phyloP scores from a whole-genome alignment of 805 yeast genomes.

The Blastobotrys terrestris region DNA sequence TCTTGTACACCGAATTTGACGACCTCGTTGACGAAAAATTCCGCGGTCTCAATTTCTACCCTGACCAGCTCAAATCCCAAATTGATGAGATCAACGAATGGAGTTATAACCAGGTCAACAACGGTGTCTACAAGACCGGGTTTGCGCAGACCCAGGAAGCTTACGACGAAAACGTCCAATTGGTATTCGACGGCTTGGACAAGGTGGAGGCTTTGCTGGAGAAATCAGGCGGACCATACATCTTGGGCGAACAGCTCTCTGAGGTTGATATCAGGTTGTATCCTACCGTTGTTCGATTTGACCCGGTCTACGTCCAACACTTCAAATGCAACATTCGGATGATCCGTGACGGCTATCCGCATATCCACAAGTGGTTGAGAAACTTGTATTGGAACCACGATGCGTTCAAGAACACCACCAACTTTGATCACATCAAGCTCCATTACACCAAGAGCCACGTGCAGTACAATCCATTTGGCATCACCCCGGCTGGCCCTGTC shows the following conservation, averaged over 20 bases:
- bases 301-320: constrained; percentile 90
- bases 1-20: constrained; percentile 69
- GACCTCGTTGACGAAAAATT: constrained; percentile 38
- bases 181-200: constrained; percentile 61
- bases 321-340: constrained; percentile 86
- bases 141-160: constrained; percentile 81
- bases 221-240: constrained; percentile 35
- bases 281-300: constrained; percentile 86
- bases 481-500: constrained; percentile 84
- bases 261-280: constrained; percentile 87
- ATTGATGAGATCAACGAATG: constrained; percentile 77
- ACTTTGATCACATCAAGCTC: constrained; percentile 82
- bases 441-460: constrained; percentile 87
- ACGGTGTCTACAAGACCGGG: constrained; percentile 91
- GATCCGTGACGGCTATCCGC: constrained; percentile 75
- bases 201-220: constrained; percentile 58
- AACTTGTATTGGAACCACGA: constrained; percentile 75
- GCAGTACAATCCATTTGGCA: constrained; percentile 71
- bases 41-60: constrained; percentile 55
- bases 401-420: constrained; percentile 71
- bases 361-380: constrained; percentile 71
- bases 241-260: constrained; percentile 63
- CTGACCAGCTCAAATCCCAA: constrained; percentile 43
- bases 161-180: constrained; percentile 61
- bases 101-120: constrained; percentile 81